phyloP scores from a whole-genome alignment of 2,329 filamentous ascomycete species.

The Xylariaceae sp. region DNA sequence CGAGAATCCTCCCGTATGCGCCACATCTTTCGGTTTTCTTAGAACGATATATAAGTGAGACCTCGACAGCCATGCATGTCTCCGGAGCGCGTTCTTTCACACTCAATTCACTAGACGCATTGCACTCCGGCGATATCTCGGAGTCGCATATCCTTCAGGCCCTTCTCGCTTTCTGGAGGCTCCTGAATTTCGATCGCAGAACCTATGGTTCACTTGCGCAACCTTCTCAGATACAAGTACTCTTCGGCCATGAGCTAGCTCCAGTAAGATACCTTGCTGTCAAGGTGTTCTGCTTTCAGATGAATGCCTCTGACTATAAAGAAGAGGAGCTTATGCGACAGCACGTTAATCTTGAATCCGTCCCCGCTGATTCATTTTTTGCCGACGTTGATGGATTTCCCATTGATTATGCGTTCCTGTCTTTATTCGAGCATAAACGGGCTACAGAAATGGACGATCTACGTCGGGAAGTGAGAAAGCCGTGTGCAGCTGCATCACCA shows the following conservation, averaged over 20 bases:
- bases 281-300: slow-evolving; percentile 71
- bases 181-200: slow-evolving; percentile 69
- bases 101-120: slow-evolving; percentile 28
- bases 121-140: slow-evolving; percentile 9
- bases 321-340: slow-evolving; percentile 64
- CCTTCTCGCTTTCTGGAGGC: slow-evolving; percentile 68
- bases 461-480: slow-evolving; percentile 35
- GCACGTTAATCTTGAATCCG: slow-evolving; percentile 51
- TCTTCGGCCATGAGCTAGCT: slow-evolving; percentile 57
- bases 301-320: slow-evolving; percentile 74
- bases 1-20: slow-evolving; percentile 73
- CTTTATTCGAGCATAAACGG: slow-evolving; percentile 52
- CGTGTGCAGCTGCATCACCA: slow-evolving; percentile 17
- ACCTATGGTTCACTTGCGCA: slow-evolving; percentile 61
- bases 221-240: slow-evolving; percentile 59
- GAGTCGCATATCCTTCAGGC: slow-evolving; percentile 31
- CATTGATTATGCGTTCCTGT: slow-evolving; percentile 74
- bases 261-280: slow-evolving; percentile 75
- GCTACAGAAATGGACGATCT: slow-evolving; percentile 41
- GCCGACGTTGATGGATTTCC: slow-evolving; percentile 69
- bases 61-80: slow-evolving; percentile 19
- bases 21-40: slow-evolving; percentile 72
- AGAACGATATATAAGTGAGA: slow-evolving; percentile 39
- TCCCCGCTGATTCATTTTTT: slow-evolving; percentile 45
- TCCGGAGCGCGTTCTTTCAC: slow-evolving; percentile 19